These are phyloP conservation scores for Coemansia sp. DNA, from an alignment of 192 early-diverging fungal genomes.

Conservation along the genomic window DNA sequence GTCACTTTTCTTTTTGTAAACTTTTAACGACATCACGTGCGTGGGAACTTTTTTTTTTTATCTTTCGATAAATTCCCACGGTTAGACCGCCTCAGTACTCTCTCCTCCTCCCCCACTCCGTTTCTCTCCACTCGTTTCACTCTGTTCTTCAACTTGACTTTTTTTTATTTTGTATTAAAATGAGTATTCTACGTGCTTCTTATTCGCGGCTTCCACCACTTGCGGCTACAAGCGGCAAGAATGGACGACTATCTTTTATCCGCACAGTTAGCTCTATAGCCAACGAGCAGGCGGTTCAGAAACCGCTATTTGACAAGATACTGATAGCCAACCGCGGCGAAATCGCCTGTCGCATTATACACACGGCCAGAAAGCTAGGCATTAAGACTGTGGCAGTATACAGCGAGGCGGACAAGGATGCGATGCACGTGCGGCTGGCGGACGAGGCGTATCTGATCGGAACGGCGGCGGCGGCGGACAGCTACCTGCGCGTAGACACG, in stretches of 20 bases:
- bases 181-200: neutral
- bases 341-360: conserved; percentile 92
- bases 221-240: neutral
- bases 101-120: too few species aligned
- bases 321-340: conserved; percentile 96
- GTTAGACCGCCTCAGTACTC: neutral
- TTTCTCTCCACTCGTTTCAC: neutral
- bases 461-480: conserved; percentile 73
- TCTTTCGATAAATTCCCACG: neutral
- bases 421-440: conserved; percentile 82
- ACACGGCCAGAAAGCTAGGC: conserved; percentile 88
- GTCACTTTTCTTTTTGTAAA: too few species aligned
- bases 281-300: neutral
- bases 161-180: neutral
- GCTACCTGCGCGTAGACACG: conserved; percentile 80
- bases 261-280: neutral
- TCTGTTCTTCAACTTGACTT: neutral
- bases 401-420: conserved; percentile 87
- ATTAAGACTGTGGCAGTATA: conserved; percentile 95
- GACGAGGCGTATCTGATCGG: conserved; percentile 87
- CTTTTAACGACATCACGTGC: neutral
- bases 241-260: neutral
- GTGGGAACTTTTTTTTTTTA: neutral
- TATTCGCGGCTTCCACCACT: neutral
- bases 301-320: conserved; percentile 77